Evolutionary conservation across 2,329 filamentous ascomycete species (phyloP), one percentile per base, ranked within the genome.

Genomic region (Pyrenophora seminiperda): DNA sequence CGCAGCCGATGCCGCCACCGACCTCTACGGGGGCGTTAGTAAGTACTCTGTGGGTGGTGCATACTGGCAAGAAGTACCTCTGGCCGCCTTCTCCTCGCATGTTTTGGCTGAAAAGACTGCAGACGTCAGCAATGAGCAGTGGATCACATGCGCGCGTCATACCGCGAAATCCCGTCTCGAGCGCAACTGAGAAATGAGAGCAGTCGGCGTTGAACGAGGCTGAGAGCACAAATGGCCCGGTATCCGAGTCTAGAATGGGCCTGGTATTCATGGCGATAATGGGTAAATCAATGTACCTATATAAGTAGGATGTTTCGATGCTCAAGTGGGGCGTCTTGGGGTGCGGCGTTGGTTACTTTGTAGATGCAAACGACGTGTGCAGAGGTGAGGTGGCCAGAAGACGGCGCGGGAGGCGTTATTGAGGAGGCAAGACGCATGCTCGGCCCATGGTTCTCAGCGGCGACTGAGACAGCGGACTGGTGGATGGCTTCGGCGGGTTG

Each of bases 151-250:
- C 19, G n/a, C n/a, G 46, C 44, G 43, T 32, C 86, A 66, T 81
- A 92, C 90, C 85, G 73, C 88, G 89, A 72, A 95, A 92, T 20
- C 93, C 93, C 9, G 86, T 86, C 67, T 96, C 89, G 7, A 96
- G 79, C 7, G 91, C 94, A 22, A 95, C 89, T 19, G 91, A 84
- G 73, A 97, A 97, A 67, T 88, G 92, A 62, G 85, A 92, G 59
- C 84, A 84, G 71, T 94, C 90, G 65, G 85, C 82, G 69, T 97
- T 97, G 77, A 96, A 96, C 7, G 89, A 85, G 37, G 88, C 85
- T 11, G 90, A 95, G 30, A 97, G 82, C 9, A 91, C 92, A 53
- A 86, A 83, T 4, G 89, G 87, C 45, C 86, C 84, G 34, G 81
- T 82, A 14, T 89, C 85, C 41, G 85, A 84, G 77, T 96, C 91